Base-by-base conservation (phyloP, 2,329 filamentous ascomycete genomes). In the Fusarium cicatricum region DNA sequence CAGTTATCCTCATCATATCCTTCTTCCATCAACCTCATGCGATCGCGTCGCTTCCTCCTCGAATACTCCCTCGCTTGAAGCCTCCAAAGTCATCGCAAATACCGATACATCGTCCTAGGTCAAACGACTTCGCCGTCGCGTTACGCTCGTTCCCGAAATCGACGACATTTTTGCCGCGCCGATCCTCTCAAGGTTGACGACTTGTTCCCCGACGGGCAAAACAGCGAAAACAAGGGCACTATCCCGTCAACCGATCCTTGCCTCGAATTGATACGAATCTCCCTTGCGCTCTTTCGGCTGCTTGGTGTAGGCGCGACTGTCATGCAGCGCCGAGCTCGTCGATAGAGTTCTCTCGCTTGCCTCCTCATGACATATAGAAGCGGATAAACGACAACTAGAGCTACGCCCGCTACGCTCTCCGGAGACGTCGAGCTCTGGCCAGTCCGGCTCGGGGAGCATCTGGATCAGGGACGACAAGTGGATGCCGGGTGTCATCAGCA, bases 401-500 rank as follows among this genome's bases (percentile, higher is more conserved):
- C 44, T 39, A 54, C 52, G 50, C 33, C 42, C 43, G 26, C 49
- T 51, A 53, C 45, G 53, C 57, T 52, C 52, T 17, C 29, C 46
- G 54, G 62, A 53, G 62, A 60, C 61, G 49, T 16, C 40, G 39
- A 60, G 41, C 39, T 42, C 48, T 44, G 43, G 42, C 34, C 36
- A 43, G 41, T 48, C 37, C 43, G 38, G 45, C 31, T 56, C 19
- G 52, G 45, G 51, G 56, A 57, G 59, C 52, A 44, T 36, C 47
- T 47, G 39, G 36, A 37, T 38, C 40, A 43, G 43, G 33, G 38
- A 50, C 41, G 29, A 37, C 34, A 50, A 55, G 60, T 71, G 67
- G 68, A 84, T 84, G 82, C 81, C 82, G 60, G 80, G 81, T 66
- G 70, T 77, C 67, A 76, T 83, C 75, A 80, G 77, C 66, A 85